Conservation (phyloP, 2,329 filamentous ascomycete genomes). For the Xylariaceae sp. region DNA sequence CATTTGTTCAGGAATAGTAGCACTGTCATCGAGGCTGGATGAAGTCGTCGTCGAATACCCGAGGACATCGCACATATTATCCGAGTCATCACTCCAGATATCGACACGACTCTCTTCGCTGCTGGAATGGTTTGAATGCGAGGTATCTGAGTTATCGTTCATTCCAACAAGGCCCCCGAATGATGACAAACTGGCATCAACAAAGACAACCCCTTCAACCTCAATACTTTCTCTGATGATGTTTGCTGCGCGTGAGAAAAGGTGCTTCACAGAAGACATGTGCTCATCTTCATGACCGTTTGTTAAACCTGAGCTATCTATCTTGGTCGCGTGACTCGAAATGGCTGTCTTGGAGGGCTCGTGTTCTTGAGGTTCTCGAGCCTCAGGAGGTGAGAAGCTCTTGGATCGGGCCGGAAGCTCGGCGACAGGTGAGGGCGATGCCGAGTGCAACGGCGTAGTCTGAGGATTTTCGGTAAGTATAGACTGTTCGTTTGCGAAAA, state of each 20-base stretch:
- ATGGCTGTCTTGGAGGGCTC: no score
- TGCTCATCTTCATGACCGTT: conserved; percentile 1
- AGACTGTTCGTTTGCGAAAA: no score
- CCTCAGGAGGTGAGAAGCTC: no score
- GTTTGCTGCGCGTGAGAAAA: conserved; percentile 41
- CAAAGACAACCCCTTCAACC: conserved; percentile 36
- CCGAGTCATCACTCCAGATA: conserved; percentile 1
- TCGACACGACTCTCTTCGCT: conserved; percentile 10
- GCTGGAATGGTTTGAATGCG: conserved; percentile 11
- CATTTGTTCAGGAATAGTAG: conserved; percentile 9
- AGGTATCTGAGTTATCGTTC: not conserved
- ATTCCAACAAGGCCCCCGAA: conserved; percentile 12
- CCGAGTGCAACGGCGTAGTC: no score
- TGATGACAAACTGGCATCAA: conserved; percentile 25
- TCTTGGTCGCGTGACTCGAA: no score
- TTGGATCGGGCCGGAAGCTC: no score
- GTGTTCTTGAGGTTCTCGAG: no score
- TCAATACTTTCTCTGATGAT: conserved; percentile 40
- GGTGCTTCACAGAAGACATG: conserved; percentile 6
- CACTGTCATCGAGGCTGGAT: conserved; percentile 33
- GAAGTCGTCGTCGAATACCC: conserved; percentile 35
- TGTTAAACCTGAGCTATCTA: no score
- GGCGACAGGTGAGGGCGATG: no score
- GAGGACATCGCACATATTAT: conserved; percentile 29
- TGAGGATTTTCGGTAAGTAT: no score